phyloP scores from a whole-genome alignment of 169 alveolate species.

The Theileria orientalis region DNA sequence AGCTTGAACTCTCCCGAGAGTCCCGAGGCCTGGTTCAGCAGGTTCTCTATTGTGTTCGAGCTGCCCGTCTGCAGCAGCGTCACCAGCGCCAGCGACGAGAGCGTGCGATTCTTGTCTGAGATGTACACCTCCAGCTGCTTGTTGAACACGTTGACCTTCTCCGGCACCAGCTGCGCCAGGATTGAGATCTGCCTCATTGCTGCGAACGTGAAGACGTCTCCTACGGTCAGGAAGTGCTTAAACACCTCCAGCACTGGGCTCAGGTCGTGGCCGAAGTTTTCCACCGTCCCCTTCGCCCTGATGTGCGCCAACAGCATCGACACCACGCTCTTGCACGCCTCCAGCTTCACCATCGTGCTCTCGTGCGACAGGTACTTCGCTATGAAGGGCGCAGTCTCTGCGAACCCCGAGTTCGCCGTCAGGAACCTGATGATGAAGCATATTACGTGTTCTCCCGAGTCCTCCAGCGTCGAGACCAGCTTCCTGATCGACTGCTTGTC shows the following conservation, averaged over 20 bases:
- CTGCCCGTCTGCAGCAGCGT: conserved; percentile 94
- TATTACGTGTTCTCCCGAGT: conserved; percentile 33
- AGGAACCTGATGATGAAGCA: conserved; percentile 57
- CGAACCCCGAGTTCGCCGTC: conserved; percentile 21
- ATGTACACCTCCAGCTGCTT: conserved; percentile 89
- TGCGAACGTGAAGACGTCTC: conserved; percentile 39
- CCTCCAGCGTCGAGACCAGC: conserved; percentile 42
- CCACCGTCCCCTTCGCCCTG: conserved; percentile 11
- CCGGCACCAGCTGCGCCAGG: conserved; percentile 68
- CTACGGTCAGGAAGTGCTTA: conserved; percentile 30
- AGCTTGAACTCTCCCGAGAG: conserved; percentile 86
- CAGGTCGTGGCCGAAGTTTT: conserved; percentile 14
- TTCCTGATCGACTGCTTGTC: conserved; percentile 71
- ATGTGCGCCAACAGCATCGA: conserved; percentile 23
- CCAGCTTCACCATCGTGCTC: conserved; percentile 32
- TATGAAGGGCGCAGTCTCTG: conserved; percentile 29
- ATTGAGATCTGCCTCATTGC: conserved; percentile 66
- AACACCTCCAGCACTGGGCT: conserved; percentile 10
- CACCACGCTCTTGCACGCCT: conserved; percentile 41
- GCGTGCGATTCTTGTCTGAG: conserved; percentile 85
- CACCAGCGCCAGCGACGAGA: conserved; percentile 93
- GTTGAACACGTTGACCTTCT: conserved; percentile 48
- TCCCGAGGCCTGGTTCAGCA: conserved; percentile 80
- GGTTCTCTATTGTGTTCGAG: conserved; percentile 90
- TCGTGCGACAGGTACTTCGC: conserved; percentile 10